Conservation (phyloP, 352 stramenopile genomes). For the Hyphochytrium catenoides region DNA sequence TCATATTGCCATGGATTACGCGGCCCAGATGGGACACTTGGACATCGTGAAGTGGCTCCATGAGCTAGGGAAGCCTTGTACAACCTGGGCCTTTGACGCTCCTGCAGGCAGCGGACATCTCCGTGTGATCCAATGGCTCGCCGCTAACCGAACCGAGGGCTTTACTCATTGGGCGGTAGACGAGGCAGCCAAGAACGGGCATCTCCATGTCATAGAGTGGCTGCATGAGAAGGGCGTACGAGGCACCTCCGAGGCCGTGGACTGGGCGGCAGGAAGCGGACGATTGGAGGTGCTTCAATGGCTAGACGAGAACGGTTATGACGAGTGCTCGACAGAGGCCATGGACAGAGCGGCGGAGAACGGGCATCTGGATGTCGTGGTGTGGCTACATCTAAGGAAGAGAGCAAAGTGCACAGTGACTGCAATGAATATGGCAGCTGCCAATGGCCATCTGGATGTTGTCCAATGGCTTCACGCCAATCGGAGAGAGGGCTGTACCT, state of each 20-base stretch:
- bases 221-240: slow-evolving; percentile 10
- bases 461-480: slow-evolving; percentile 26
- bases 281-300: slow-evolving; percentile 25
- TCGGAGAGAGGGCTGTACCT: slow-evolving; percentile 29
- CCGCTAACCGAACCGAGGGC: slow-evolving; percentile 12
- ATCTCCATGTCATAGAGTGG: slow-evolving; percentile 12
- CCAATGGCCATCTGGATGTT: slow-evolving; percentile 19
- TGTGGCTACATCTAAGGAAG: slow-evolving; percentile 25
- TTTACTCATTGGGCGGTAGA: too few species aligned
- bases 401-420: slow-evolving; percentile 24
- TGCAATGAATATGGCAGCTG: slow-evolving; percentile 30
- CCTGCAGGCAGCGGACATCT: slow-evolving; percentile 16
- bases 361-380: slow-evolving; percentile 24
- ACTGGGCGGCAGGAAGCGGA: slow-evolving; percentile 31
- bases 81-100: slow-evolving; percentile 11
- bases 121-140: slow-evolving; percentile 16
- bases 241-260: slow-evolving; percentile 20
- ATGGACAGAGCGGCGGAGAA: slow-evolving; percentile 29
- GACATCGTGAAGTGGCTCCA: slow-evolving; percentile 34
- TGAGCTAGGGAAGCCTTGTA: slow-evolving; percentile 17
- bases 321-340: slow-evolving; percentile 25
- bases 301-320: slow-evolving; percentile 21
- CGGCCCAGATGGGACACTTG: slow-evolving; percentile 32
- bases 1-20: slow-evolving; percentile 32
- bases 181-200: slow-evolving; percentile 11